These are phyloP conservation scores for Malania oleifera DNA, from an alignment of 164 flowering plant genomes.

Conservation along the genomic window DNA sequence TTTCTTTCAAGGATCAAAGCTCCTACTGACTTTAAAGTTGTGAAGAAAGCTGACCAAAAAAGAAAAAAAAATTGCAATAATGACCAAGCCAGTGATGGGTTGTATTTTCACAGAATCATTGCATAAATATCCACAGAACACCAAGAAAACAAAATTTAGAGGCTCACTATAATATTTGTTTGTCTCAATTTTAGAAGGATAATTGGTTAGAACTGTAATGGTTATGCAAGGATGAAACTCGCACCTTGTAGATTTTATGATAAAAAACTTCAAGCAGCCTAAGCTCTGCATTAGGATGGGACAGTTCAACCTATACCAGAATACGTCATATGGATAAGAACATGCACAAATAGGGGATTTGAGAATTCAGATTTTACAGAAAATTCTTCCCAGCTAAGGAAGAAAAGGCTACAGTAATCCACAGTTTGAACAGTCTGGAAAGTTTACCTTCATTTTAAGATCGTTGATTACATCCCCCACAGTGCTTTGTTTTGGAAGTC, in stretches of 20 bases:
- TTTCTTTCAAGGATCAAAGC: no score
- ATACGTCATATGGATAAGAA: background rate
- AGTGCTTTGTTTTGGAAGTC: constrained; percentile 58
- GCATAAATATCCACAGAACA: no score
- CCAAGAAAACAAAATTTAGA: no score
- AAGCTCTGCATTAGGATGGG: constrained; percentile 56
- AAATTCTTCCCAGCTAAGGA: background rate
- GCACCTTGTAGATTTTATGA: constrained; percentile 66
- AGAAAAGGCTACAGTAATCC: background rate
- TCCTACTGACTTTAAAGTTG: no score
- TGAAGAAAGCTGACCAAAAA: no score
- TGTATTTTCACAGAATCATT: no score
- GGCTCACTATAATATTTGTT: no score
- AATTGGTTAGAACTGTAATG: no score
- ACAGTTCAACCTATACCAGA: constrained; percentile 48
- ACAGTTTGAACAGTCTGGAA: background rate
- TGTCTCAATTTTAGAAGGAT: no score
- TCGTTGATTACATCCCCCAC: constrained; percentile 54
- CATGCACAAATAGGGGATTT: background rate
- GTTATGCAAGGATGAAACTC: background rate
- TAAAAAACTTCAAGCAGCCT: constrained; percentile 62
- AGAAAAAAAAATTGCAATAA: no score
- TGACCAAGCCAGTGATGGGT: no score
- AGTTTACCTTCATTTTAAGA: constrained; percentile 46
- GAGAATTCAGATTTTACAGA: background rate